Evolutionary conservation across 768 basidiomycete genomes (phyloP).

Genomic region (Mycena venus): DNA sequence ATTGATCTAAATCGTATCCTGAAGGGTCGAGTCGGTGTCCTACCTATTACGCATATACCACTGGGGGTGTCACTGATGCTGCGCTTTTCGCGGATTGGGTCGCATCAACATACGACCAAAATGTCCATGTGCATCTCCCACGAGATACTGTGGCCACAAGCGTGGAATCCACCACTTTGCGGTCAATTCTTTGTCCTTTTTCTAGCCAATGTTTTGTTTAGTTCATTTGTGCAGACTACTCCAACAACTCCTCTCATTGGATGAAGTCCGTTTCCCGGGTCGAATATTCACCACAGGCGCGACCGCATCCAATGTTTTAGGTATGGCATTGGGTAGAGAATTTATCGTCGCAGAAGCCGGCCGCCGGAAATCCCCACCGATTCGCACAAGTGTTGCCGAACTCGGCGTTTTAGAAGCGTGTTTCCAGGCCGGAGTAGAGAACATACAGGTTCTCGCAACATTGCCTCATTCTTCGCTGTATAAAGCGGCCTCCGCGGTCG

Average conservation of each 20-base stretch:
- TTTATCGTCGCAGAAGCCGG: slow-evolving; percentile 29
- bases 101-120: slow-evolving; percentile 29
- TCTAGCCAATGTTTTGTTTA: not conserved
- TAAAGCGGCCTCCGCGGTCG: slow-evolving; percentile 28
- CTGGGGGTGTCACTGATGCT: slow-evolving; percentile 28
- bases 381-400: slow-evolving; percentile 23
- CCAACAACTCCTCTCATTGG: slow-evolving; percentile 27
- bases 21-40: slow-evolving; percentile 18
- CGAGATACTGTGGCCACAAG: slow-evolving; percentile 21
- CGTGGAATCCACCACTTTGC: slow-evolving; percentile 20
- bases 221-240: slow-evolving; percentile 15
- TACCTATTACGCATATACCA: slow-evolving; percentile 30
- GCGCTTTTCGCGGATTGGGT: slow-evolving; percentile 31
- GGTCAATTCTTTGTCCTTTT: not conserved
- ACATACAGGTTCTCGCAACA: slow-evolving; percentile 28
- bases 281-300: slow-evolving; percentile 32
- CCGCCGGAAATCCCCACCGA: slow-evolving; percentile 5
- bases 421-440: slow-evolving; percentile 7
- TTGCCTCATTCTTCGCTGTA: slow-evolving; percentile 32
- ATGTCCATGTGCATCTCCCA: slow-evolving; percentile 29
- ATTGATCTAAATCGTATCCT: not conserved
- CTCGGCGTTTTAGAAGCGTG: slow-evolving; percentile 28
- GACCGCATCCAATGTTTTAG: slow-evolving; percentile 25
- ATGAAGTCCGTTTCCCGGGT: slow-evolving; percentile 14
- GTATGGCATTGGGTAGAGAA: slow-evolving; percentile 30